phyloP scores from a whole-genome alignment of 176 grass and related monocot genomes.

The Poa pratensis region DNA sequence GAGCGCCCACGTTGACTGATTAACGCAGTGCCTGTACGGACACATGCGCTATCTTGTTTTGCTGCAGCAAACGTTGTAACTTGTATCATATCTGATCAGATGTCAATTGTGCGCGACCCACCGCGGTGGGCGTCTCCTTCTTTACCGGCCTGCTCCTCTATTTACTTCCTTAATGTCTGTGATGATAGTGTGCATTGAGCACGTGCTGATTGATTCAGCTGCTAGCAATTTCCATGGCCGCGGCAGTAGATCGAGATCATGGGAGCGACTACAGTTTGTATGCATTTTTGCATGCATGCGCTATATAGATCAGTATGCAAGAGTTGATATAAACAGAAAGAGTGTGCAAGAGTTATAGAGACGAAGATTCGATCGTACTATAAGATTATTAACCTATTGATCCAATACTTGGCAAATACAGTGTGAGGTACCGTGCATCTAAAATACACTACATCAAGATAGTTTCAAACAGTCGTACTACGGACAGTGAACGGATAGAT shows the following conservation, averaged over 20 bases:
- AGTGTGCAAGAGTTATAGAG: too few species aligned
- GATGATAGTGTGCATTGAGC: background rate
- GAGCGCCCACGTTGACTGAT: background rate
- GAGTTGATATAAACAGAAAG: too few species aligned
- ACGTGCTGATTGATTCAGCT: background rate
- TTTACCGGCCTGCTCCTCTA: background rate
- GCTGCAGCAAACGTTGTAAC: background rate
- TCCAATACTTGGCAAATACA: too few species aligned
- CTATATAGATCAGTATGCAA: too few species aligned
- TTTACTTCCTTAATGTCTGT: background rate
- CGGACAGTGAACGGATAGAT: background rate
- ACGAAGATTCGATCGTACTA: too few species aligned
- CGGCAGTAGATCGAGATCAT: background rate
- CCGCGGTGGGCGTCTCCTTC: background rate
- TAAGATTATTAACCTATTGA: too few species aligned
- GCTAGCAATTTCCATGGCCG: background rate
- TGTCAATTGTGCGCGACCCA: too few species aligned
- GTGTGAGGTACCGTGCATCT: too few species aligned
- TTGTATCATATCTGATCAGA: background rate
- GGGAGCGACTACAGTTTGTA: background rate
- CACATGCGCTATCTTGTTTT: background rate
- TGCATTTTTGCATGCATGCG: background rate
- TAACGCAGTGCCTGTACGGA: background rate
- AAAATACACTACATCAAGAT: too few species aligned
- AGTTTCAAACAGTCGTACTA: too few species aligned